Conservation (phyloP, 345 rosid genomes). For the Salix koriyanagi region DNA sequence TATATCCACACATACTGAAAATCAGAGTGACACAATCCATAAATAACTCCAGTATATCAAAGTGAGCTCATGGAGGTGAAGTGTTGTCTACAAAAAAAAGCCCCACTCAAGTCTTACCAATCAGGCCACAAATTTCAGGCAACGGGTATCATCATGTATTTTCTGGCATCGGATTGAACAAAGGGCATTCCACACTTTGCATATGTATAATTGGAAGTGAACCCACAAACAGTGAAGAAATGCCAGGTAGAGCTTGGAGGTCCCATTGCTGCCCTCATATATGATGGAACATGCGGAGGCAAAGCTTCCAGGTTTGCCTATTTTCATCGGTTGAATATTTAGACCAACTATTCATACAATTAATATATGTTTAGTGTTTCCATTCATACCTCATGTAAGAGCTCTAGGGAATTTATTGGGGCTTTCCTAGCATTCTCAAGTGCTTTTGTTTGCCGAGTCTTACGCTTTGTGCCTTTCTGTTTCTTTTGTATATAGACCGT, state of each 20-base stretch:
- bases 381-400: constrained; percentile 61
- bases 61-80: neutral
- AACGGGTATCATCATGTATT: constrained; percentile 79
- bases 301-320: constrained; percentile 79
- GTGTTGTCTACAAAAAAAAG: neutral
- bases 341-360: constrained; percentile 5
- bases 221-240: constrained; percentile 83
- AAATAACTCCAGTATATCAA: neutral
- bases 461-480: constrained; percentile 73
- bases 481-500: constrained; percentile 70
- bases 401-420: constrained; percentile 81
- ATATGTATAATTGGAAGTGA: constrained; percentile 63
- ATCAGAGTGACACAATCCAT: neutral
- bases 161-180: constrained; percentile 74
- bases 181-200: constrained; percentile 78
- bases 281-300: constrained; percentile 77
- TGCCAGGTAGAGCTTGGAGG: constrained; percentile 72
- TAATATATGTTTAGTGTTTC: neutral
- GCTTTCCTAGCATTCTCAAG: constrained; percentile 88
- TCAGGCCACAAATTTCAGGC: constrained; percentile 83
- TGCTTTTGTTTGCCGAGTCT: constrained; percentile 94
- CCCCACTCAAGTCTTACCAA: constrained; percentile 2
- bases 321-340: neutral
- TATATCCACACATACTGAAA: neutral
- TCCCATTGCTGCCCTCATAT: constrained; percentile 70